Conservation (phyloP, 192 early-diverging fungal genomes). For the Coemansia sp. region DNA sequence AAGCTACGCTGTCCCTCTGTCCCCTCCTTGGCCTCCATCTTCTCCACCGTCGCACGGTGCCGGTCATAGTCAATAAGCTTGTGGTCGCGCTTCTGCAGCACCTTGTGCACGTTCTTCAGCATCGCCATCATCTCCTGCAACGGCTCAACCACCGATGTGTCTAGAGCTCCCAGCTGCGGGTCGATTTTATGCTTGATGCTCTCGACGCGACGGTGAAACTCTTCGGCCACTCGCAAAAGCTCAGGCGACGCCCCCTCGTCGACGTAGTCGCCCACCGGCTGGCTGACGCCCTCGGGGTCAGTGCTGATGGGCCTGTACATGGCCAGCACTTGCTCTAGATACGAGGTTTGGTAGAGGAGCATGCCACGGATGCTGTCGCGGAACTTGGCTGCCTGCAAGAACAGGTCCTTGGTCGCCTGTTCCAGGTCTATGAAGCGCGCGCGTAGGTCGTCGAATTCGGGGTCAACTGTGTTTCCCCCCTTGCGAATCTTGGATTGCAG, state of each 20-base stretch:
- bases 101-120: slow-evolving; percentile 74
- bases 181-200: slow-evolving; percentile 58
- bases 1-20: slow-evolving; percentile 49
- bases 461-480: slow-evolving; percentile 56
- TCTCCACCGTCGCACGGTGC: slow-evolving; percentile 66
- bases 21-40: slow-evolving; percentile 68
- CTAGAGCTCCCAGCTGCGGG: slow-evolving; percentile 70
- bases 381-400: slow-evolving; percentile 66
- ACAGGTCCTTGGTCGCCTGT: slow-evolving; percentile 56
- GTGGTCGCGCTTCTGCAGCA: slow-evolving; percentile 86
- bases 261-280: slow-evolving; percentile 43
- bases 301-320: slow-evolving; percentile 57
- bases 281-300: slow-evolving; percentile 40
- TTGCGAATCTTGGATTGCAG: slow-evolving; percentile 66
- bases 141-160: slow-evolving; percentile 75
- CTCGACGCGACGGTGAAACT: slow-evolving; percentile 40
- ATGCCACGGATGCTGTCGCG: slow-evolving; percentile 58
- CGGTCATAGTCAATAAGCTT: slow-evolving; percentile 95
- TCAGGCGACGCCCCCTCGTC: slow-evolving; percentile 59
- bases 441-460: slow-evolving; percentile 67
- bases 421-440: slow-evolving; percentile 63
- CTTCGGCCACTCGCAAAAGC: slow-evolving; percentile 44
- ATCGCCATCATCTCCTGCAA: slow-evolving; percentile 72
- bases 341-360: slow-evolving; percentile 62
- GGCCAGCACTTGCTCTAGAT: slow-evolving; percentile 58